These are phyloP conservation scores for Ganoderma meredithae DNA, from an alignment of 1,284 basidiomycete species.

Conservation along the genomic window DNA sequence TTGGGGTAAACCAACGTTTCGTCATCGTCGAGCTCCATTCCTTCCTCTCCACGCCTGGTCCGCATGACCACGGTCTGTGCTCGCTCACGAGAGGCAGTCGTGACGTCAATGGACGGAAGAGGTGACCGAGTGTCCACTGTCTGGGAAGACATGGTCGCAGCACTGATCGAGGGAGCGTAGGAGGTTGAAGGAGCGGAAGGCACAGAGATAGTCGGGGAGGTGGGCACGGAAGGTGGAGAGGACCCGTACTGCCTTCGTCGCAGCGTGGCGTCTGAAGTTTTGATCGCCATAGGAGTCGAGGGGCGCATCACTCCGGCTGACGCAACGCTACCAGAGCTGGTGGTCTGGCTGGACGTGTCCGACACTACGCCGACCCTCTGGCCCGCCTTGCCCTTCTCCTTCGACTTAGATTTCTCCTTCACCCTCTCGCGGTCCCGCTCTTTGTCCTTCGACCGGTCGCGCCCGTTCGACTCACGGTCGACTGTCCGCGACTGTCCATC, in stretches of 20 bases:
- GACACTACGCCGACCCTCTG: slow-evolving; percentile 14
- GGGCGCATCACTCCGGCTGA: slow-evolving; percentile 19
- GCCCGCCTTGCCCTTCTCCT: slow-evolving; percentile 19
- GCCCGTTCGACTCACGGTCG: slow-evolving; percentile 19
- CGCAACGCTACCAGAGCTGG: slow-evolving; percentile 36
- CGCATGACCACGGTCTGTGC: slow-evolving; percentile 17
- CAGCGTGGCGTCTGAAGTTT: slow-evolving; percentile 28
- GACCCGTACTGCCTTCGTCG: slow-evolving; percentile 31
- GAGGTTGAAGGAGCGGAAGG: slow-evolving; percentile 21
- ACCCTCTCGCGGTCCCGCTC: slow-evolving; percentile 20
- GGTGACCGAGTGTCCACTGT: slow-evolving; percentile 29
- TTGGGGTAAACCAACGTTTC: slow-evolving; percentile 48
- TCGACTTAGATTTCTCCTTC: slow-evolving; percentile 24
- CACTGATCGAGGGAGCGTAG: slow-evolving; percentile 29
- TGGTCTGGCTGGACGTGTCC: slow-evolving; percentile 36
- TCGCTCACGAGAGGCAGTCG: slow-evolving; percentile 21
- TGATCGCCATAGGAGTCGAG: slow-evolving; percentile 3
- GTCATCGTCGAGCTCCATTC: slow-evolving; percentile 48
- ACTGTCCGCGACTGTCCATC: slow-evolving; percentile 40
- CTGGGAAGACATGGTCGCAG: slow-evolving; percentile 3
- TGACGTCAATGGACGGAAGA: slow-evolving; percentile 22
- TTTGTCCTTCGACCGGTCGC: slow-evolving; percentile 24
- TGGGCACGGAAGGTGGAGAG: slow-evolving; percentile 26
- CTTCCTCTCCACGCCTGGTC: slow-evolving; percentile 24
- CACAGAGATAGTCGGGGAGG: slow-evolving; percentile 31